Percentiles rank a stretch among this genome's conserved stretches.
Conservation (phyloP, 352 stramenopile species). For the Stramenopiles sp. region DNA sequence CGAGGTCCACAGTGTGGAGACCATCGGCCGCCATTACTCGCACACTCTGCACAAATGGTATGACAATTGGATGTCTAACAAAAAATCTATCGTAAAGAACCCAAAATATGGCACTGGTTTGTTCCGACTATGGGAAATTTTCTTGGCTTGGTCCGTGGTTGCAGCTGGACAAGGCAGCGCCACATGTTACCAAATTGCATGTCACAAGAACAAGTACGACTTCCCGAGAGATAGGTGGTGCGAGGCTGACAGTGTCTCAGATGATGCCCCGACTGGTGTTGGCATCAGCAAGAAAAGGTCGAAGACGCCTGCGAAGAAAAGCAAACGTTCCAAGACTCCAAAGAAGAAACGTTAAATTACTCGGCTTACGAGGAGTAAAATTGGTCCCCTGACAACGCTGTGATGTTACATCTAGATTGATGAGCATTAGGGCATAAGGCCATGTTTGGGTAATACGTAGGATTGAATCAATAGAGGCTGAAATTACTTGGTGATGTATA, state of each 20-base stretch:
- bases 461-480: too few species aligned
- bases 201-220: slow-evolving; percentile 22
- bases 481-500: too few species aligned
- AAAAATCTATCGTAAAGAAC: slow-evolving; percentile 19
- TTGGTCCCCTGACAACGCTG: not conserved
- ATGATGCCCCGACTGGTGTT: not conserved
- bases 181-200: slow-evolving; percentile 18
- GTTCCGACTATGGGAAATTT: slow-evolving; percentile 21
- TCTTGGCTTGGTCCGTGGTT: slow-evolving; percentile 20
- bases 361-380: not conserved
- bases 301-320: not conserved
- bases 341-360: not conserved
- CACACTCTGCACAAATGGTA: slow-evolving; percentile 27
- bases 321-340: not conserved
- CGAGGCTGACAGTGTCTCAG: not conserved
- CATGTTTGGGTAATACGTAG: too few species aligned
- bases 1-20: slow-evolving; percentile 28
- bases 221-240: slow-evolving; percentile 1
- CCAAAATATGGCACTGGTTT: slow-evolving; percentile 15
- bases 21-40: slow-evolving; percentile 26
- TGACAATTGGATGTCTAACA: slow-evolving; percentile 28
- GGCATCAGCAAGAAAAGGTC: not conserved
- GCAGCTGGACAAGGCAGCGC: slow-evolving; percentile 18
- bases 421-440: not conserved
- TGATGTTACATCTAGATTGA: not conserved